A percentile compares a stretch with the other conserved stretches of the same genome.
phyloP scores from a whole-genome alignment of 176 grass and related monocot genomes.

The Secale cereale region DNA sequence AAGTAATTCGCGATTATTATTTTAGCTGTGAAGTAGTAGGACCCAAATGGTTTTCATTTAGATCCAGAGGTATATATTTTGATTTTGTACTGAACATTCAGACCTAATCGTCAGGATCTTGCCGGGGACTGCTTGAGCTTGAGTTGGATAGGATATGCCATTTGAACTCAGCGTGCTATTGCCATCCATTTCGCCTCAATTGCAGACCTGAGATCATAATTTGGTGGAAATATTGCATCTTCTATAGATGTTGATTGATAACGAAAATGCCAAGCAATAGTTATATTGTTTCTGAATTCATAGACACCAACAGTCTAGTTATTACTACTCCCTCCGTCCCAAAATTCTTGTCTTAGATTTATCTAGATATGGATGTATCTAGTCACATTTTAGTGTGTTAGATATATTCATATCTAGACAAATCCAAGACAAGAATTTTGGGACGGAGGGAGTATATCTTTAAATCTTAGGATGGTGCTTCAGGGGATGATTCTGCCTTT shows the following conservation, averaged over 20 bases:
- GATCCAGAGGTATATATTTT: neutral
- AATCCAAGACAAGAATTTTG: no score
- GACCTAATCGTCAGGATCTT: neutral
- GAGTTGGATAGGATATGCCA: neutral
- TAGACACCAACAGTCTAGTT: neutral
- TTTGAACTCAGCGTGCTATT: neutral
- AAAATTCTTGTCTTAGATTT: no score
- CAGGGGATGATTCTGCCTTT: neutral
- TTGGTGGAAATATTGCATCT: neutral
- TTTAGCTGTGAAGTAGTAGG: neutral
- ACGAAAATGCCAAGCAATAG: neutral
- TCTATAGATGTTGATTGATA: neutral
- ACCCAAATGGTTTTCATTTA: neutral
- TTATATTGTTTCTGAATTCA: neutral
- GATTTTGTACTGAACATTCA: neutral
- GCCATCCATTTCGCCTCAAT: neutral
- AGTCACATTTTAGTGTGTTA: no score
- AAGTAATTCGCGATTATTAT: neutral
- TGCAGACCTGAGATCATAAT: neutral
- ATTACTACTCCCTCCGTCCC: no score
- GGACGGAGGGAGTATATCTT: no score
- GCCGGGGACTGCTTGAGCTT: neutral
- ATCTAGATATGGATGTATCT: no score
- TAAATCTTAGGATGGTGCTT: neutral
- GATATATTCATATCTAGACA: no score